These are phyloP conservation scores for Ensete ventricosum DNA, from an alignment of 176 grass and related monocot species.

Conservation along the genomic window DNA sequence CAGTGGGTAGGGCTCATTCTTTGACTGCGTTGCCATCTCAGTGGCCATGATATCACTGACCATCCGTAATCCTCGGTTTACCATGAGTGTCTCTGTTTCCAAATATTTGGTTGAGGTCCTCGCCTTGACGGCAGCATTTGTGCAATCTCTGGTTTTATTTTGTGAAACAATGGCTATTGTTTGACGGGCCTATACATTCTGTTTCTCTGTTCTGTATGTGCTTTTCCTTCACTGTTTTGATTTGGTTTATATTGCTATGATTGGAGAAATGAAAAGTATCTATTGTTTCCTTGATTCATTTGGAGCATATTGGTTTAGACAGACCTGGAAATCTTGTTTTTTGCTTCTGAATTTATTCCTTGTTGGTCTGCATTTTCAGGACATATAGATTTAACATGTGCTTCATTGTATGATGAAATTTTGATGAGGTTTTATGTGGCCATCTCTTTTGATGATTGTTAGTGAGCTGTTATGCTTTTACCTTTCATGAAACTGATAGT, in stretches of 20 bases:
- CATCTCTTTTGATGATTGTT: too few species aligned
- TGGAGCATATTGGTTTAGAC: not conserved
- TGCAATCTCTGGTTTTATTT: constrained; percentile 4
- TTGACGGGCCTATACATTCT: constrained; percentile 17
- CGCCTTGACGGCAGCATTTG: not conserved
- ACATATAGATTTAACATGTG: too few species aligned
- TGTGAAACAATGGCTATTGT: constrained; percentile 1
- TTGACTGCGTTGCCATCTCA: not conserved
- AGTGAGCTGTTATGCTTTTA: too few species aligned
- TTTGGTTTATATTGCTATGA: constrained; percentile 19
- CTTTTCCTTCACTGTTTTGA: constrained; percentile 22
- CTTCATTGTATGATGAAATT: too few species aligned
- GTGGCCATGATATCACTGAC: constrained; percentile 6
- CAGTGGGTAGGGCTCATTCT: too few species aligned
- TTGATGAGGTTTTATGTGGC: too few species aligned
- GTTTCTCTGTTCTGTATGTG: constrained; percentile 15
- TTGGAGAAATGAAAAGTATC: not conserved
- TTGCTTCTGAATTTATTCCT: not conserved
- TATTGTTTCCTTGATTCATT: constrained; percentile 1
- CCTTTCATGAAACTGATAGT: too few species aligned
- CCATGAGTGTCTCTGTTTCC: not conserved
- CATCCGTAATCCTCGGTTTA: not conserved
- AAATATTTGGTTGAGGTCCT: constrained; percentile 4
- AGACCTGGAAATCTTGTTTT: not conserved
- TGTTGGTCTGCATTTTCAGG: not conserved